Conservation (phyloP, 2,329 filamentous ascomycete species). For the Aureobasidium sp. region DNA sequence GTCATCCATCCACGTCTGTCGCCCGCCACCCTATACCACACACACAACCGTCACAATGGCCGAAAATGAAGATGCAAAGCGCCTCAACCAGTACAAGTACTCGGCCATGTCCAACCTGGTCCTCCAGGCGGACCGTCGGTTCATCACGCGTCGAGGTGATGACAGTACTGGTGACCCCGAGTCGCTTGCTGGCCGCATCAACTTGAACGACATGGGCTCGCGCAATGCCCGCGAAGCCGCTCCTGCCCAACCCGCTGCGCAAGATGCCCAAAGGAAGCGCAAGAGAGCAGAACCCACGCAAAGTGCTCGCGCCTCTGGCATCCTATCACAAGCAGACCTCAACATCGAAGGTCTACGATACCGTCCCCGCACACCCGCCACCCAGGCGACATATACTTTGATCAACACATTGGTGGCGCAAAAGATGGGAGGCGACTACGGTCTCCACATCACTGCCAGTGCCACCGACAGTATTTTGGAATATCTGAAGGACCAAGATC, state of each 20-base stretch:
- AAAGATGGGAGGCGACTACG: constrained; percentile 86
- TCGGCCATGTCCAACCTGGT: constrained; percentile 95
- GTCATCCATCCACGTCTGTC: constrained; percentile 14
- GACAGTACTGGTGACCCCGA: constrained; percentile 96
- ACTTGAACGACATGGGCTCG: constrained; percentile 89
- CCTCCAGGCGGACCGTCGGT: constrained; percentile 96
- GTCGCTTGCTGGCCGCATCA: constrained; percentile 88
- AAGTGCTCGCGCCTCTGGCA: constrained; percentile 60
- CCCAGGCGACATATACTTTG: constrained; percentile 86
- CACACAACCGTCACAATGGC: constrained; percentile 22
- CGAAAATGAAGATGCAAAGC: constrained; percentile 28
- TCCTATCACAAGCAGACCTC: constrained; percentile 77
- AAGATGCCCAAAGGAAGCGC: constrained; percentile 71
- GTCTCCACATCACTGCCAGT: constrained; percentile 84
- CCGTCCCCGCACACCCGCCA: constrained; percentile 82
- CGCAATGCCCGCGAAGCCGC: constrained; percentile 71
- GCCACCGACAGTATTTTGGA: constrained; percentile 89
- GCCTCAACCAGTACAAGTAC: constrained; percentile 34
- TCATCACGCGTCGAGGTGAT: constrained; percentile 84
- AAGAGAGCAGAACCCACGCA: constrained; percentile 67
- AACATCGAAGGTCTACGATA: constrained; percentile 89
- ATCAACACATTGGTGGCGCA: constrained; percentile 86
- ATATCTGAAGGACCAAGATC: constrained; percentile 84
- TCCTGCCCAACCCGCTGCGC: constrained; percentile 53
- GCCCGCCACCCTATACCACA: constrained; percentile 6